A percentile compares a stretch with the other conserved stretches of the same genome.
Evolutionary conservation across 495 filamentous ascomycete genomes (phyloP).

Genomic region (Penicillium lagena): DNA sequence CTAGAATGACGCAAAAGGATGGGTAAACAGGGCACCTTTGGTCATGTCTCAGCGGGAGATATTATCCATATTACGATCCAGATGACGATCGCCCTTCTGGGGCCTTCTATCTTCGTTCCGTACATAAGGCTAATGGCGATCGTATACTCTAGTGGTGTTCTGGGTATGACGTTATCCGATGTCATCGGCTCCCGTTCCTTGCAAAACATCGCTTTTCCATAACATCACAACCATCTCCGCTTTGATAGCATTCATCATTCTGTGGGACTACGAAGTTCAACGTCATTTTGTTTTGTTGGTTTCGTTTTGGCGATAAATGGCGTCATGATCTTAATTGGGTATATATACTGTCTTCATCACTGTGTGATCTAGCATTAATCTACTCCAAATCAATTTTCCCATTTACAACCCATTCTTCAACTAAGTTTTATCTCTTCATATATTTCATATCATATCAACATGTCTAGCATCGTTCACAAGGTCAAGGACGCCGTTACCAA

Average conservation of each 20-base stretch:
- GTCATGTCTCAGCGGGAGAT: neutral
- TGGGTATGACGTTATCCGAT: conserved; percentile 2
- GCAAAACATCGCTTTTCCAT: neutral
- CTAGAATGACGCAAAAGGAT: neutral
- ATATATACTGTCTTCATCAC: too few relatives aligned
- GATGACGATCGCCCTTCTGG: too few relatives aligned
- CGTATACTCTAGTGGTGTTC: neutral
- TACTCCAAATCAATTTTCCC: too few relatives aligned
- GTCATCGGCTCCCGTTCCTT: conserved; percentile 1
- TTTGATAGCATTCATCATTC: too few relatives aligned
- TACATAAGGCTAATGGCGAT: conserved; percentile 6
- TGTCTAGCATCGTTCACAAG: conserved; percentile 62
- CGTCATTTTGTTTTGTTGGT: too few relatives aligned
- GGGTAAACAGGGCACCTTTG: too few relatives aligned
- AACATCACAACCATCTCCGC: too few relatives aligned
- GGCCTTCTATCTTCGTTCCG: neutral
- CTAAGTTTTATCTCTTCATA: neutral
- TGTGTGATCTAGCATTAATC: too few relatives aligned
- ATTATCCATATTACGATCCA: neutral
- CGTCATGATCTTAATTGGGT: too few relatives aligned
- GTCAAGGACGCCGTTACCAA: conserved; percentile 56
- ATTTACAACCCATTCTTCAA: neutral
- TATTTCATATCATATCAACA: conserved; percentile 27
- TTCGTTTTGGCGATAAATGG: too few relatives aligned
- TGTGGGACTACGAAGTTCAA: too few relatives aligned